A percentile compares a stretch with the other conserved stretches of the same genome.
These are phyloP conservation scores for Talaromyces sp. DNA, from an alignment of 2,329 filamentous ascomycete species.

Conservation along the genomic window DNA sequence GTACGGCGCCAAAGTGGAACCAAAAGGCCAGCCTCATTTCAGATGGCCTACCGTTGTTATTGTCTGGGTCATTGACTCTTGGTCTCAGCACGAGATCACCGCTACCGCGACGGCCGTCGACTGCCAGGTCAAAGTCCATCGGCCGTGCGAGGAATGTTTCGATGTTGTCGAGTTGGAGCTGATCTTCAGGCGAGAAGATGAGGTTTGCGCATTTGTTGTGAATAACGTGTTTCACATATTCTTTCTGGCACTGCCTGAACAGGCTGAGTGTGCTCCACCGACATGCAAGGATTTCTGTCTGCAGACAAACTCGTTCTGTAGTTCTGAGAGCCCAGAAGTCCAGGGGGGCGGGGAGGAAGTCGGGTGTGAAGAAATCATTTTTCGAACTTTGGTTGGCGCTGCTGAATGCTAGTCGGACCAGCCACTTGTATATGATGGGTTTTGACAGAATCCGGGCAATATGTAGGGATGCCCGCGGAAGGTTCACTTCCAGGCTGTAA, in stretches of 20 bases:
- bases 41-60: background rate
- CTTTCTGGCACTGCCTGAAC: slow-evolving; percentile 33
- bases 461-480: slow-evolving; percentile 38
- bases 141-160: slow-evolving; percentile 19
- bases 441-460: slow-evolving; percentile 37
- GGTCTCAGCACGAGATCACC: slow-evolving; percentile 12
- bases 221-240: slow-evolving; percentile 31
- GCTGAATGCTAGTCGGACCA: slow-evolving; percentile 39
- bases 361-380: slow-evolving; percentile 27
- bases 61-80: background rate
- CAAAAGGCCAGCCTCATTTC: slow-evolving; percentile 29
- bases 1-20: slow-evolving; percentile 32
- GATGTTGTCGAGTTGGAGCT: slow-evolving; percentile 17
- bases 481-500: slow-evolving; percentile 42
- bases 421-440: slow-evolving; percentile 36
- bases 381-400: slow-evolving; percentile 27
- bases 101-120: slow-evolving; percentile 18
- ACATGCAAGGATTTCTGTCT: slow-evolving; percentile 30
- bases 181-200: slow-evolving; percentile 21
- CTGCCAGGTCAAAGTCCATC: slow-evolving; percentile 16
- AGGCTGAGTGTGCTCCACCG: slow-evolving; percentile 37
- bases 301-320: slow-evolving; percentile 26
- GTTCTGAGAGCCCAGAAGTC: slow-evolving; percentile 26
- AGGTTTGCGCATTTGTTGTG: slow-evolving; percentile 23
- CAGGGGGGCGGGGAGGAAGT: slow-evolving; percentile 33